phyloP scores from a whole-genome alignment of 805 yeast genomes.

The Pachysolen tannophilus region DNA sequence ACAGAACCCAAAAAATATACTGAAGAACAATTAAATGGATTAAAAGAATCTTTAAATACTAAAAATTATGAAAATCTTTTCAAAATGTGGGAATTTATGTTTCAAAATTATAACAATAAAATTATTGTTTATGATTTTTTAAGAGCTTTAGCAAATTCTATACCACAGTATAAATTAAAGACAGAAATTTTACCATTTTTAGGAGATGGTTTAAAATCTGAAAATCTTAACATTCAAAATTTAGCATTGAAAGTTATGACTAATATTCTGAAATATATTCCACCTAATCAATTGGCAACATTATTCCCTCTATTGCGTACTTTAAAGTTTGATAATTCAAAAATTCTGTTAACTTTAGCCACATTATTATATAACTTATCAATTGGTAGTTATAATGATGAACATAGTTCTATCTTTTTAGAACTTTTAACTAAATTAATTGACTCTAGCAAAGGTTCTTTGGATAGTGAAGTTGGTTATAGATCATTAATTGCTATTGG shows the following conservation, averaged over 20 bases:
- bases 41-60: slow-evolving; percentile 36
- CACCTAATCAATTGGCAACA: slow-evolving; percentile 27
- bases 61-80: neutral
- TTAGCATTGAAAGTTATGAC: slow-evolving; percentile 48
- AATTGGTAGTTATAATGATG: slow-evolving; percentile 22
- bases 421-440: slow-evolving; percentile 13
- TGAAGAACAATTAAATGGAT: slow-evolving; percentile 25
- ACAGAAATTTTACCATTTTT: slow-evolving; percentile 32
- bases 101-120: slow-evolving; percentile 28
- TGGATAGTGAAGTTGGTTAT: slow-evolving; percentile 60
- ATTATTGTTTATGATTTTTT: slow-evolving; percentile 55
- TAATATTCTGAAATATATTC: slow-evolving; percentile 45
- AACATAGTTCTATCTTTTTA: slow-evolving; percentile 16
- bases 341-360: slow-evolving; percentile 30
- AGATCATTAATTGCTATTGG: slow-evolving; percentile 58
- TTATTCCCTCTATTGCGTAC: too few relatives aligned
- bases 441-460: slow-evolving; percentile 19
- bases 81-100: slow-evolving; percentile 13
- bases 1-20: slow-evolving; percentile 22
- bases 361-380: slow-evolving; percentile 45
- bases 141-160: slow-evolving; percentile 33
- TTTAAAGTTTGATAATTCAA: slow-evolving; percentile 22
- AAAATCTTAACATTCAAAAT: slow-evolving; percentile 33
- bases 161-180: neutral
- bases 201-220: slow-evolving; percentile 29